Conservation (phyloP, 2,329 filamentous ascomycete genomes). For the Dothiorella sarmentorum region DNA sequence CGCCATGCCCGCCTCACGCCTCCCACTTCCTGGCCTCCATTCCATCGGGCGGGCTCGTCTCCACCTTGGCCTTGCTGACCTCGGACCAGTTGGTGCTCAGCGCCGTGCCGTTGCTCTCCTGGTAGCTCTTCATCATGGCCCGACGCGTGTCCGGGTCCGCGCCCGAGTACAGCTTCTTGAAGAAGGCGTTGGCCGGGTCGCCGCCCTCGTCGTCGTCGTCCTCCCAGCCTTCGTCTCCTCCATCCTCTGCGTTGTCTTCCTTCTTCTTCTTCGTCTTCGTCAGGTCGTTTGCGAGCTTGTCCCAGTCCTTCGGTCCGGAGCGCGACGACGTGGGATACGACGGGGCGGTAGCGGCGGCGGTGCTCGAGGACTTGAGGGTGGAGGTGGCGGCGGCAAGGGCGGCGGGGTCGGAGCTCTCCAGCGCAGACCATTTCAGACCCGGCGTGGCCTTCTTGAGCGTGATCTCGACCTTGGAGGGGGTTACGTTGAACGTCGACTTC, state of each 20-base stretch:
- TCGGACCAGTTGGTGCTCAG: constrained; percentile 90
- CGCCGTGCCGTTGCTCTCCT: constrained; percentile 88
- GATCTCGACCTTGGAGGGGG: constrained; percentile 77
- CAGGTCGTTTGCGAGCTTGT: constrained; percentile 62
- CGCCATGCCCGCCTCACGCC: neutral
- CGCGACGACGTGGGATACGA: constrained; percentile 85
- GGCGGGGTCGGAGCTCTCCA: constrained; percentile 45
- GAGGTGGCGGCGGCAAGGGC: constrained; percentile 13
- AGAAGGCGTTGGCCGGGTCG: constrained; percentile 71
- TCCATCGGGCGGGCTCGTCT: constrained; percentile 71
- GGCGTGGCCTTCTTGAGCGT: constrained; percentile 63
- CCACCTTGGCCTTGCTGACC: constrained; percentile 68
- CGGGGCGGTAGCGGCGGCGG: constrained; percentile 44
- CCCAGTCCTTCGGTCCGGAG: constrained; percentile 86
- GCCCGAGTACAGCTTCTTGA: constrained; percentile 80
- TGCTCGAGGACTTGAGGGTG: constrained; percentile 22
- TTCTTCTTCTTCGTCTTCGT: constrained; percentile 25
- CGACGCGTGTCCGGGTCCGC: constrained; percentile 76
- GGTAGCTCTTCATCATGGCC: constrained; percentile 97
- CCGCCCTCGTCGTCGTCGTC: constrained; percentile 41
- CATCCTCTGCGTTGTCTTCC: constrained; percentile 25
- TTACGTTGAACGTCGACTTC: constrained; percentile 61
- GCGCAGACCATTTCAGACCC: constrained; percentile 64
- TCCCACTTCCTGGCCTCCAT: constrained; percentile 68
- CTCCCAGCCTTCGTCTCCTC: constrained; percentile 22